These are phyloP conservation scores for Teunomyces panamensis DNA, from an alignment of 805 yeast genomes.

Conservation along the genomic window DNA sequence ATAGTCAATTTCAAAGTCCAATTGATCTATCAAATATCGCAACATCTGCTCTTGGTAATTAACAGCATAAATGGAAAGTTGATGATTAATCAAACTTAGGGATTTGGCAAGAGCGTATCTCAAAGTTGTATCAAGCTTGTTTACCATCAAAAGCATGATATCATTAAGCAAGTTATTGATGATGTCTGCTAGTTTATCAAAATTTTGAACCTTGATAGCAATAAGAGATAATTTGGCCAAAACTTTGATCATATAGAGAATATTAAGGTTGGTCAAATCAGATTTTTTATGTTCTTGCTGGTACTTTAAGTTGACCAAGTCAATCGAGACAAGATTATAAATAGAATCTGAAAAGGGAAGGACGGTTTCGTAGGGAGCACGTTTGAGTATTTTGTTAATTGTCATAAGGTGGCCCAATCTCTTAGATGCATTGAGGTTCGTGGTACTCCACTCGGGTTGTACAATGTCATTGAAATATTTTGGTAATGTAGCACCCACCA, in stretches of 20 bases:
- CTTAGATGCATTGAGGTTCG: slow-evolving; percentile 7
- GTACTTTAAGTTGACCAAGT: slow-evolving; percentile 12
- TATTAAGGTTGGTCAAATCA: slow-evolving; percentile 13
- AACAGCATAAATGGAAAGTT: slow-evolving; percentile 29
- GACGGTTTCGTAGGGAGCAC: slow-evolving; percentile 10
- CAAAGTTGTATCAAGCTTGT: slow-evolving; percentile 49
- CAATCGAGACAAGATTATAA: slow-evolving; percentile 14
- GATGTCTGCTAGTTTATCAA: slow-evolving; percentile 44
- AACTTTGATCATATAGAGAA: slow-evolving; percentile 32
- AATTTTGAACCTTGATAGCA: slow-evolving; percentile 21
- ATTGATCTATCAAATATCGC: slow-evolving; percentile 25
- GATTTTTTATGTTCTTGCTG: slow-evolving; percentile 7
- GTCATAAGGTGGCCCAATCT: slow-evolving; percentile 41
- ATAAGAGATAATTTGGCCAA: slow-evolving; percentile 35
- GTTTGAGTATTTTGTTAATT: slow-evolving; percentile 36
- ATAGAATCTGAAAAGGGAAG: slow-evolving; percentile 10
- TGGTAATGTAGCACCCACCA: slow-evolving; percentile 16
- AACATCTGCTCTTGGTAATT: slow-evolving; percentile 46
- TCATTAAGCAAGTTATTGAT: slow-evolving; percentile 46
- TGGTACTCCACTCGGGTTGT: slow-evolving; percentile 16
- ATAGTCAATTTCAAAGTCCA: slow-evolving; percentile 17
- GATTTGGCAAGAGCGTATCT: slow-evolving; percentile 69
- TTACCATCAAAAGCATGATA: slow-evolving; percentile 32
- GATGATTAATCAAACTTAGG: slow-evolving; percentile 46
- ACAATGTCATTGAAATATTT: slow-evolving; percentile 16